Evolutionary conservation across 176 grass and related monocot genomes (phyloP), one percentile per base, ranked within the genome.

Genomic region (Cenchrus fungigraminus): DNA sequence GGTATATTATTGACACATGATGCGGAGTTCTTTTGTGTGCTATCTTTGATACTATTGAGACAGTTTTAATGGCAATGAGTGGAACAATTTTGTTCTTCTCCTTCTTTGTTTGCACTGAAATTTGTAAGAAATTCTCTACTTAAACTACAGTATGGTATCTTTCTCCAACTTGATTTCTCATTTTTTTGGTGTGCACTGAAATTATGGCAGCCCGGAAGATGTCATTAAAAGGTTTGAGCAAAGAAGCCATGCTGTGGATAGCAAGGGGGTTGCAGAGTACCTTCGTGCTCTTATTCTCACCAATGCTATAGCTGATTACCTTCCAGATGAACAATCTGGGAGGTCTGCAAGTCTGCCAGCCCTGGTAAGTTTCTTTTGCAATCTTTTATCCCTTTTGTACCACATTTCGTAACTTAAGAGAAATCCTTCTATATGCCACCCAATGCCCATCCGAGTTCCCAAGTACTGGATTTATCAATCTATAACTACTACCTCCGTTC

Each of bases 181-280:
- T 78, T 50, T 78, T 52, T 80, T 82, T 37, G 44, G 19, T 79
- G 13, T 65, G 37, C 61, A 46, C 31, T 82, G 55, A 25, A 92
- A 89, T 43, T 51, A 82, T 87, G 85, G 84, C 84, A 99, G 97
- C 84, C 92, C 94, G 75, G 93, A 94, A 82, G 87, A 89, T 52
- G 90, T 94, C 56, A 94, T 99, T 69, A 99, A 88, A 89, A 86
- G 97, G 71, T 91, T 99, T 89, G 94, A 99, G 76, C 88, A 94
- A 87, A 92, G 94, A 88, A 99, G 86, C 46, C 94, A 99, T 90
- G 86, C 92, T 44, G 94, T 94, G 83, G 94, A 99, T 75, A 94
- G 97, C 83, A 91, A 40, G 71, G 97, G 94, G 57, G 97, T 91
- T 64, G 92, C 93, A 80, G 97, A 99, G 81, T 99, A 94, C 84